A percentile compares a stretch with the other conserved stretches of the same genome.
phyloP scores from a whole-genome alignment of 2,329 filamentous ascomycete species.

The Mycosphaerella arachidis region DNA sequence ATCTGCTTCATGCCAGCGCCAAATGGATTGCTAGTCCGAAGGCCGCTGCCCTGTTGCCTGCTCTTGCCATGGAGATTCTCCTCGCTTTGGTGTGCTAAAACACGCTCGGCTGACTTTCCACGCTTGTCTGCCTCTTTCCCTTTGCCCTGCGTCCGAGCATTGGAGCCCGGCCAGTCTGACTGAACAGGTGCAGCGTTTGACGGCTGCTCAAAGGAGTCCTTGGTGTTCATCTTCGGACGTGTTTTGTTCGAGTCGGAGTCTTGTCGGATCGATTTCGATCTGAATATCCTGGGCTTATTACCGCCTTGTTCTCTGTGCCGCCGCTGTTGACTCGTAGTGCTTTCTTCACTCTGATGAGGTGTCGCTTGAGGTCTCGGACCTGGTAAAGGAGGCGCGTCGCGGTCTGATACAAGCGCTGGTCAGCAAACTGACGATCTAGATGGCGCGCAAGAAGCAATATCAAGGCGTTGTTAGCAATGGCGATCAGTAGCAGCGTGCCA shows the following conservation, averaged over 20 bases:
- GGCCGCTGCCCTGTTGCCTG: constrained; percentile 24
- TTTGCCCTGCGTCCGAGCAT: constrained; percentile 22
- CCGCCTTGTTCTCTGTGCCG: background rate
- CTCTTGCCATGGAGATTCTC: constrained; percentile 20
- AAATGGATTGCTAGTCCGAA: constrained; percentile 25
- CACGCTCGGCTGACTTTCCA: constrained; percentile 33
- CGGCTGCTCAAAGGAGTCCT: constrained; percentile 23
- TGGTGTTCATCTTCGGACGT: constrained; percentile 17
- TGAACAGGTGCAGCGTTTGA: constrained; percentile 28
- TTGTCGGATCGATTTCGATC: constrained; percentile 27
- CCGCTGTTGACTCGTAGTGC: constrained; percentile 11
- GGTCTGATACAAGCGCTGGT: constrained; percentile 1
- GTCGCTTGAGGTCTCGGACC: constrained; percentile 18
- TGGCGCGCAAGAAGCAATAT: background rate
- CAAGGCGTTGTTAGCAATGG: background rate
- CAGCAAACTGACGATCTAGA: background rate
- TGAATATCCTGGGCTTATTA: background rate
- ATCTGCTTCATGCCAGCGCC: constrained; percentile 29
- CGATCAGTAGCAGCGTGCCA: background rate
- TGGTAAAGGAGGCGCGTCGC: constrained; percentile 3
- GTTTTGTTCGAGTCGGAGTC: constrained; percentile 29
- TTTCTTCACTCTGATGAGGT: constrained; percentile 29
- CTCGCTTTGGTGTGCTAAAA: constrained; percentile 22
- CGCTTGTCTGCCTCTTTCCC: constrained; percentile 26
- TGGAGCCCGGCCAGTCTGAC: constrained; percentile 24